Conservation (phyloP, 345 rosid genomes). For the Melastoma malabathricum region DNA sequence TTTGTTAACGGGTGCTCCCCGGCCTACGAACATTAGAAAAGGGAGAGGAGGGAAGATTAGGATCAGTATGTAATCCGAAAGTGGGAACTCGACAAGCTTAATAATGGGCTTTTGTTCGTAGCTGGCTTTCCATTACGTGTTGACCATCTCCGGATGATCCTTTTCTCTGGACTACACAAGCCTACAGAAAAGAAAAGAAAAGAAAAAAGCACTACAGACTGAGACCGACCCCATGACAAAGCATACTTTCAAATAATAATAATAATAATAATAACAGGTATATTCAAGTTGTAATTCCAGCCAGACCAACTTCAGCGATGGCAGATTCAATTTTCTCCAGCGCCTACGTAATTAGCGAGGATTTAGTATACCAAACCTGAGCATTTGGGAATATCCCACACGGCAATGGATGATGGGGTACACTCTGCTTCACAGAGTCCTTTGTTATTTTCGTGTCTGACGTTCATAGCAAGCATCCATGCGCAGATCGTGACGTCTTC, state of each 20-base stretch:
- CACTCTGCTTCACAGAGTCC: constrained; percentile 63
- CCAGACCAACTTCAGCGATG: no score
- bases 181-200: no score
- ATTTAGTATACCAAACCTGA: constrained; percentile 42
- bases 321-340: no score
- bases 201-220: constrained; percentile 4
- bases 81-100: background rate
- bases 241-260: no score
- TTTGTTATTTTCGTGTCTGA: constrained; percentile 62
- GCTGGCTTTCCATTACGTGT: background rate
- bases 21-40: no score
- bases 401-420: constrained; percentile 53
- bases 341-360: no score
- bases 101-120: background rate
- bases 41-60: no score
- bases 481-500: constrained; percentile 95
- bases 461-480: constrained; percentile 98
- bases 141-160: constrained; percentile 44
- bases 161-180: constrained; percentile 62
- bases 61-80: background rate
- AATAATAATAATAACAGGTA: no score
- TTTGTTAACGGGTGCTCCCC: no score
- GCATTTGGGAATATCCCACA: constrained; percentile 93
- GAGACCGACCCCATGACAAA: background rate
- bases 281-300: no score